Evolutionary conservation across 352 stramenopile genomes (phyloP), one percentile per base, ranked within the genome.

Genomic region (Phytophthora tentaculata): DNA sequence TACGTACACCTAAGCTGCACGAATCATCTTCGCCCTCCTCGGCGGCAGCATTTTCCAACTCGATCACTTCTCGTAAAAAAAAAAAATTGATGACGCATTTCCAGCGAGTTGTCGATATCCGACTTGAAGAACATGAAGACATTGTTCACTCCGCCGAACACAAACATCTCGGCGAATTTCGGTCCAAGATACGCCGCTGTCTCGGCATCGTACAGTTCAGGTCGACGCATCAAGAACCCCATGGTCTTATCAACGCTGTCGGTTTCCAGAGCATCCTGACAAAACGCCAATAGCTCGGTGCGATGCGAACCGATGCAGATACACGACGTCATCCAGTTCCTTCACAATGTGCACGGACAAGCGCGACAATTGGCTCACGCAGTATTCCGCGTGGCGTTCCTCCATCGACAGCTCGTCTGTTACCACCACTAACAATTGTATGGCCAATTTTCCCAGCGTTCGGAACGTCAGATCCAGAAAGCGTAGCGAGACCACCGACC

Each of bases 301-400:
- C 65, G 57, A 70, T 89, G 69, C 7, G 79, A n/a, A 77, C 14
- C 39, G 74, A 65, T 89, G 80, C 26, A 93, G 53, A 19, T 63
- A 64, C 19, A 90, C 73, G 9, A 86, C 69, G 28, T 88, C 80
- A 68, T 93, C 83, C 5, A 93, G 52, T 53, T 93, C 82, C 39
- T 90, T 89, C 28, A 92, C 78, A 53, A 92, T 83, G 48, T 92
- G 81, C 24, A 92, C 70, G 0, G 84, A 88, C 51, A 91, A 63
- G n/a, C 75, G 28, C 3, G 70, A 68, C 7, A 92, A 69, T 35
- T 90, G 82, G 10, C 49, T 70, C 17, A 92, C 65, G 50, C 85
- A 93, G 56, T 81, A 90, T 47, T 80, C 68, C 5, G 70, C 64
- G 55, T 93, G 85, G 2, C 80, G 71, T 39, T 72, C 24, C 41